Base-by-base conservation (phyloP, 495 filamentous ascomycete species). In the Cercophora scortea region DNA sequence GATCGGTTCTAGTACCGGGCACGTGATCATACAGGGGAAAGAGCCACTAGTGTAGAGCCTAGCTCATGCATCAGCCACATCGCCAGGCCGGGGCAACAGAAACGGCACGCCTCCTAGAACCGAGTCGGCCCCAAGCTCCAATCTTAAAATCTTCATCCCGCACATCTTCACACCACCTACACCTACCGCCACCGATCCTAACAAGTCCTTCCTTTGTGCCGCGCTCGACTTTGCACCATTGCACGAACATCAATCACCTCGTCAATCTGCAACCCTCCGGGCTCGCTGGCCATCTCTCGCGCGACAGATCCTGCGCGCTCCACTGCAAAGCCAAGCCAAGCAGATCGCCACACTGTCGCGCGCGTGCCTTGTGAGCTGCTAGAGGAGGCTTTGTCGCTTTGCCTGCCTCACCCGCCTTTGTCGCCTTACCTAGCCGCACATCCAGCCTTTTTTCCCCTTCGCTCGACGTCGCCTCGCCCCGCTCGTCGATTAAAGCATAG, bases 121-220 rank as follows among this genome's bases (percentile, higher is more conserved):
- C 6, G 9, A 33, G 8, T 15, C 41, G 16, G 41, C 41, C 1
- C 44, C 44, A 48, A 48, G 36, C 44, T 41, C 41, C 16, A 46
- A 49, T 45, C 51, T 46, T 42, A 45, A 57, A 57, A 57, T 50
- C 52, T 54, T 57, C 19, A 18, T 47, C 47, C 38, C 16, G 40
- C 46, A 44, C 41, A 34, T 35, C 16, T 4, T 11, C 6, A 40
- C 35, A 13, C 25, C 47, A 49, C 18, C 34, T 9, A 17, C 16
- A 45, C 18, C 44, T 19, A 32, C 44, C 44, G 7, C 25, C 19
- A 46, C 32, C 44, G 9, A 25, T n/a, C 44, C 47, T 13, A 41
- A 49, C 47, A 16, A 51, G 50, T 46, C 50, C 42, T 52, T 53
- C 51, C 15, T 40, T 53, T 53, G 25, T 25, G 25, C 25, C 25